A percentile compares a stretch with the other conserved stretches of the same genome.
These are phyloP conservation scores for Spathaspora girioi DNA, from an alignment of 805 yeast species.

Conservation along the genomic window DNA sequence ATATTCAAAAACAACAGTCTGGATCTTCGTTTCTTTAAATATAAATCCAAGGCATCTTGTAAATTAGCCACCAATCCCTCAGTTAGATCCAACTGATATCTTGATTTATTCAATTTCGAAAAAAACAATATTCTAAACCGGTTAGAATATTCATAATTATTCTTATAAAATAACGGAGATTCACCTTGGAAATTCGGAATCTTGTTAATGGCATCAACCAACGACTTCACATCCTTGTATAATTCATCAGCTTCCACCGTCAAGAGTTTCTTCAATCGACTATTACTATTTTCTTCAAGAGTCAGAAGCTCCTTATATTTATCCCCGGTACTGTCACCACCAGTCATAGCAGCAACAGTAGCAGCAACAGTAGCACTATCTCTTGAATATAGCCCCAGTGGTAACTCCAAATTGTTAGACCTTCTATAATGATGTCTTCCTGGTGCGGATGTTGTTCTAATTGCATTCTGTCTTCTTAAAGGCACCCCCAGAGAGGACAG, in stretches of 20 bases:
- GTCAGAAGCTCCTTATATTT: background rate
- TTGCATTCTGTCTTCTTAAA: constrained; percentile 31
- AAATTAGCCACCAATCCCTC: background rate
- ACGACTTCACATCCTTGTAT: constrained; percentile 8
- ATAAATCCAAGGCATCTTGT: constrained; percentile 8
- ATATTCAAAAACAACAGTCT: constrained; percentile 9
- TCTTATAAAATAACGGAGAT: constrained; percentile 6
- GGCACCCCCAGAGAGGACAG: constrained; percentile 18
- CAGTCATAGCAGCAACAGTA: background rate
- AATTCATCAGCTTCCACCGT: constrained; percentile 7
- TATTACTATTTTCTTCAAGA: background rate
- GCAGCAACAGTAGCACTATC: background rate
- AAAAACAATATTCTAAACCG: constrained; percentile 3
- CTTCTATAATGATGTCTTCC: constrained; percentile 3
- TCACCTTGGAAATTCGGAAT: background rate
- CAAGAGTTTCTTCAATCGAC: constrained; percentile 1
- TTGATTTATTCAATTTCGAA: background rate
- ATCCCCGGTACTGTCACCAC: background rate
- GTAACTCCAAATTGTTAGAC: background rate
- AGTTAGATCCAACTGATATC: background rate
- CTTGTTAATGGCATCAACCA: background rate
- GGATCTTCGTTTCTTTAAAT: constrained; percentile 8
- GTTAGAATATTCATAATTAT: background rate
- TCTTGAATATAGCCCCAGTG: background rate
- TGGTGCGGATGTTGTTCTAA: constrained; percentile 16